These are phyloP conservation scores for Aurifilum marmelostoma DNA, from an alignment of 2,329 filamentous ascomycete species.

Conservation along the genomic window DNA sequence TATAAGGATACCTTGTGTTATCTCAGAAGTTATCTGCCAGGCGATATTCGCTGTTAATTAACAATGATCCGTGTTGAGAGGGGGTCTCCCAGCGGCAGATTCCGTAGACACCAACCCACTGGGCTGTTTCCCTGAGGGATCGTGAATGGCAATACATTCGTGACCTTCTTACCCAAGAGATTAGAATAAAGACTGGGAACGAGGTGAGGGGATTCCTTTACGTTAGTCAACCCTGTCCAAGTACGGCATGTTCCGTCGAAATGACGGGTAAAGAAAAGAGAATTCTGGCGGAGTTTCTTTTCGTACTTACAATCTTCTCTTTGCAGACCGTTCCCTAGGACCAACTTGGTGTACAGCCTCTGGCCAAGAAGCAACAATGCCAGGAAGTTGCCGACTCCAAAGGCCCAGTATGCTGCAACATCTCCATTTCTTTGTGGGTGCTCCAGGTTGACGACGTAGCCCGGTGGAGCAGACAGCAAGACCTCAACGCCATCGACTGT, in stretches of 20 bases:
- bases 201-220: background rate
- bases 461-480: background rate
- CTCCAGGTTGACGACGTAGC: background rate
- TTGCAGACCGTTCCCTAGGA: background rate
- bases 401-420: background rate
- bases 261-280: background rate
- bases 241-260: background rate
- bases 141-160: background rate
- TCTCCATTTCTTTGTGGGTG: constrained; percentile 1
- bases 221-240: background rate
- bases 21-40: background rate
- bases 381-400: background rate
- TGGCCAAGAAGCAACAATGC: background rate
- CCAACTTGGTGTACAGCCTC: background rate
- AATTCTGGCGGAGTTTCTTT: background rate
- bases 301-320: background rate
- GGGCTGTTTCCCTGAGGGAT: background rate
- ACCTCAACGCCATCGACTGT: constrained; percentile 14
- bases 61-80: background rate
- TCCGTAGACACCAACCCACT: background rate
- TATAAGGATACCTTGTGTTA: background rate
- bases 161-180: background rate
- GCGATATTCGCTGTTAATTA: background rate
- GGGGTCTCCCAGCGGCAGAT: background rate
- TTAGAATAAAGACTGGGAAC: background rate